These are phyloP conservation scores for Ananas comosus DNA, from an alignment of 176 grass and related monocot genomes.

Conservation along the genomic window DNA sequence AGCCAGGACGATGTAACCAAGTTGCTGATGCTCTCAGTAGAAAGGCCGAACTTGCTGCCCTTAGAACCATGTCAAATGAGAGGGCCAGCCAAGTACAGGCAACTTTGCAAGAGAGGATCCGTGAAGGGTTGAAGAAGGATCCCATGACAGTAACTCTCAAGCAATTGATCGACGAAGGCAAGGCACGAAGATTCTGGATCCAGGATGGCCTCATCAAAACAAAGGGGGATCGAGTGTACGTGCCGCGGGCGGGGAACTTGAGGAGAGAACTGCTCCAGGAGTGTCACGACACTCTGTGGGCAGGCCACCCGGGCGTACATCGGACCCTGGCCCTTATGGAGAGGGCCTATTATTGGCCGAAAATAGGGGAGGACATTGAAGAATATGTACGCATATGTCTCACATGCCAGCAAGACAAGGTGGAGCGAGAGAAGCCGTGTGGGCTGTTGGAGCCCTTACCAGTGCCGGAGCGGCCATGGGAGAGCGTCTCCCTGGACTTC, in stretches of 20 bases:
- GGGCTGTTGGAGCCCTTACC: neutral
- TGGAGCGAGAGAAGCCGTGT: neutral
- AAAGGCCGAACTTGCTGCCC: neutral
- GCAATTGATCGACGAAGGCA: neutral
- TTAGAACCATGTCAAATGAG: neutral
- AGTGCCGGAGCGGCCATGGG: neutral
- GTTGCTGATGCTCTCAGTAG: neutral
- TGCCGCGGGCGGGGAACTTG: neutral
- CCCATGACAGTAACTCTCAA: neutral
- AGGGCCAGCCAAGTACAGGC: neutral
- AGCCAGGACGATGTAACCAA: neutral
- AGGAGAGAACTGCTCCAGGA: neutral
- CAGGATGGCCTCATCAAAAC: neutral
- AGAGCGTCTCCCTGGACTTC: neutral
- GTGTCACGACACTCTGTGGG: neutral
- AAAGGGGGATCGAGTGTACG: neutral
- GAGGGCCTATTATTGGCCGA: neutral
- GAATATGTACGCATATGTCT: neutral
- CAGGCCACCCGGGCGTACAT: neutral
- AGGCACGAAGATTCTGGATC: neutral
- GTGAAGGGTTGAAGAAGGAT: neutral
- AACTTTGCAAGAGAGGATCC: neutral
- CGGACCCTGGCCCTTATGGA: neutral
- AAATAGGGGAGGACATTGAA: neutral
- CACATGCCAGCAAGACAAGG: constrained; percentile 2